A percentile compares a stretch with the other conserved stretches of the same genome.
Evolutionary conservation across 75 land plant genomes (phyloP).

Genomic region (Sequoia sempervirens): DNA sequence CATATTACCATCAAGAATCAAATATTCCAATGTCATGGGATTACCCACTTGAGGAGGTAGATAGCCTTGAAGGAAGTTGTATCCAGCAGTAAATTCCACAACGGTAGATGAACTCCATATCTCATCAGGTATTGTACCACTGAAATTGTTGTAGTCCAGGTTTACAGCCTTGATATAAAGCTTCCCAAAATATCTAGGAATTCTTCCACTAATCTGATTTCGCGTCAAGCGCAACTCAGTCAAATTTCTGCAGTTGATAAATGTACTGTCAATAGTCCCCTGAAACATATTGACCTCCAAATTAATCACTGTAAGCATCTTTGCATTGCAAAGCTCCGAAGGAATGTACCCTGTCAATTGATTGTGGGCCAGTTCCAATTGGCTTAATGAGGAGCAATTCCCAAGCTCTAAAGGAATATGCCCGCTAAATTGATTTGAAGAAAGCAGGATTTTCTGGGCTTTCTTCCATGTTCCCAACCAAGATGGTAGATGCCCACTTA

Average conservation of each 20-base stretch:
- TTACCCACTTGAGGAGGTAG: constrained; percentile 24
- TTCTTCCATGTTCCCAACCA: constrained; percentile 21
- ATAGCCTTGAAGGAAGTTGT: constrained; percentile 13
- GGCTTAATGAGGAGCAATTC: constrained; percentile 17
- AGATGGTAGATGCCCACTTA: constrained; percentile 14
- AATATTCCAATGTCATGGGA: neutral
- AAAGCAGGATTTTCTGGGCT: constrained; percentile 4
- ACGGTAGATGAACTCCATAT: constrained; percentile 21
- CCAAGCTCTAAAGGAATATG: constrained; percentile 39
- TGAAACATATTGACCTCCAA: constrained; percentile 13
- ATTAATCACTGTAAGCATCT: constrained; percentile 13
- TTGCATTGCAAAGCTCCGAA: constrained; percentile 39
- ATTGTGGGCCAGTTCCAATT: constrained; percentile 29
- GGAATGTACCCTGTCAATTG: constrained; percentile 48
- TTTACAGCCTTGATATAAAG: neutral
- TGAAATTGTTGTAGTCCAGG: constrained; percentile 16
- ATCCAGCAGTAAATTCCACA: constrained; percentile 15
- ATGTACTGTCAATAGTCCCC: constrained; percentile 19
- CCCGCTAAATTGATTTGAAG: constrained; percentile 43
- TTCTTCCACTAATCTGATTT: constrained; percentile 22
- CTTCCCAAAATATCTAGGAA: constrained; percentile 21
- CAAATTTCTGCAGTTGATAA: constrained; percentile 16
- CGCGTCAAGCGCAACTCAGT: constrained; percentile 10
- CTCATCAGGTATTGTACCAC: constrained; percentile 29
- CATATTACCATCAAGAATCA: constrained; percentile 10